These are phyloP conservation scores for Botryobasidium botryosum DNA, from an alignment of 768 basidiomycete species.

Conservation along the genomic window DNA sequence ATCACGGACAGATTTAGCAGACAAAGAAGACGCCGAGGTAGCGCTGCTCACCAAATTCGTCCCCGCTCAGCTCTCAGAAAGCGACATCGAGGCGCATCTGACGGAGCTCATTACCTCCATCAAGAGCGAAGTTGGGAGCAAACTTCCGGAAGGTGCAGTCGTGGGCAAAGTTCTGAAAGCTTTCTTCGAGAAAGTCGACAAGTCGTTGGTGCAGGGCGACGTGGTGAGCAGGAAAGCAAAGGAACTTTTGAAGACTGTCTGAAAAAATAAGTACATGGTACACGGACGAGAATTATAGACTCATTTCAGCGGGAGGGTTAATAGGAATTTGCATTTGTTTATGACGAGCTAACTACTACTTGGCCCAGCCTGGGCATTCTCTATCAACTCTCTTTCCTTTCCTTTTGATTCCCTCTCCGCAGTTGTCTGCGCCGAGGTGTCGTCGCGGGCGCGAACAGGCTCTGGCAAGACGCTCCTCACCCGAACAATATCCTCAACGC, in stretches of 20 bases:
- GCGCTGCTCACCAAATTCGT: slow-evolving; percentile 6
- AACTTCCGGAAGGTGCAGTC: not conserved
- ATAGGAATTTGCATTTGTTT: no score
- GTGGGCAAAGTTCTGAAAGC: slow-evolving; percentile 31
- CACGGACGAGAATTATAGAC: no score
- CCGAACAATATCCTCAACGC: slow-evolving; percentile 63
- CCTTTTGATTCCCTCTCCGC: slow-evolving; percentile 4
- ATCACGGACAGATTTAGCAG: slow-evolving; percentile 7
- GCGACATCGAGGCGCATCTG: slow-evolving; percentile 8
- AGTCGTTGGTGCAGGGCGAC: slow-evolving; percentile 36
- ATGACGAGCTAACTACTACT: no score
- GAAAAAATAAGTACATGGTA: no score
- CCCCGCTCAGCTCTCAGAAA: slow-evolving; percentile 7
- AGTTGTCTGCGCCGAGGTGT: slow-evolving; percentile 8
- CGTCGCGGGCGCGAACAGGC: slow-evolving; percentile 18
- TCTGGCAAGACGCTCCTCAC: slow-evolving; percentile 60
- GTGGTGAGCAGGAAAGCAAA: slow-evolving; percentile 38
- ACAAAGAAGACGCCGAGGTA: slow-evolving; percentile 7
- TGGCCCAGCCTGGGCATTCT: no score
- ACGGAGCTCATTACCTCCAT: not conserved
- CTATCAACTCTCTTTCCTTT: not conserved
- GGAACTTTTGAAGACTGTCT: slow-evolving; percentile 20
- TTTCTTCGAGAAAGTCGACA: slow-evolving; percentile 48
- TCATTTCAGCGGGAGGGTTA: no score
- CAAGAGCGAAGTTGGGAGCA: not conserved